Percentiles rank a stretch among this genome's conserved stretches.
These are phyloP conservation scores for Imleria badia DNA, from an alignment of 768 basidiomycete genomes.

Conservation along the genomic window DNA sequence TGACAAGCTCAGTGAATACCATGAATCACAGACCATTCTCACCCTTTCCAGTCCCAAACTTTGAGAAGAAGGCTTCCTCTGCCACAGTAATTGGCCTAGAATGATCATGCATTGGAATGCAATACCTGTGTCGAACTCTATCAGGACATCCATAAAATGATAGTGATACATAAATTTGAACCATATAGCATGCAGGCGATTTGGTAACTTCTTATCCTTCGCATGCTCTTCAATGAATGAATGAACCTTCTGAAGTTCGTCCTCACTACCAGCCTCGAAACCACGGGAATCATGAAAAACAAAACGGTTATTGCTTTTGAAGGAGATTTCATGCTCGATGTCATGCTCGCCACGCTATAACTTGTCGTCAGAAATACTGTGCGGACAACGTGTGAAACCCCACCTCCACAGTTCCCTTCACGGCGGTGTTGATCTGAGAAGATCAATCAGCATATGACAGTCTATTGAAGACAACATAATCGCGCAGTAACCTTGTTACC, in stretches of 20 bases:
- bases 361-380: neutral
- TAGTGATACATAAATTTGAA: neutral
- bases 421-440: neutral
- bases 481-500: constrained; percentile 16
- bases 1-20: neutral
- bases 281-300: constrained; percentile 46
- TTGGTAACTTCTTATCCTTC: constrained; percentile 1
- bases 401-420: neutral
- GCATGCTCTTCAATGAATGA: constrained; percentile 33
- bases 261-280: constrained; percentile 36
- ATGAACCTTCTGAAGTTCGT: constrained; percentile 30
- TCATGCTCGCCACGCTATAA: constrained; percentile 12
- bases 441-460: neutral
- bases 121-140: constrained; percentile 33
- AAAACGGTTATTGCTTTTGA: constrained; percentile 32
- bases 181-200: constrained; percentile 43
- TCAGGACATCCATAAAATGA: constrained; percentile 3
- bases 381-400: neutral
- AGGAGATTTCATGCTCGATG: constrained; percentile 11
- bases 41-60: constrained; percentile 16
- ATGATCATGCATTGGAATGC: constrained; percentile 31
- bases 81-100: constrained; percentile 30
- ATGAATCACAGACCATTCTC: neutral
- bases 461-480: neutral
- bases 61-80: constrained; percentile 28